These are phyloP conservation scores for Pythium insidiosum DNA, from an alignment of 352 stramenopile species.

Conservation along the genomic window DNA sequence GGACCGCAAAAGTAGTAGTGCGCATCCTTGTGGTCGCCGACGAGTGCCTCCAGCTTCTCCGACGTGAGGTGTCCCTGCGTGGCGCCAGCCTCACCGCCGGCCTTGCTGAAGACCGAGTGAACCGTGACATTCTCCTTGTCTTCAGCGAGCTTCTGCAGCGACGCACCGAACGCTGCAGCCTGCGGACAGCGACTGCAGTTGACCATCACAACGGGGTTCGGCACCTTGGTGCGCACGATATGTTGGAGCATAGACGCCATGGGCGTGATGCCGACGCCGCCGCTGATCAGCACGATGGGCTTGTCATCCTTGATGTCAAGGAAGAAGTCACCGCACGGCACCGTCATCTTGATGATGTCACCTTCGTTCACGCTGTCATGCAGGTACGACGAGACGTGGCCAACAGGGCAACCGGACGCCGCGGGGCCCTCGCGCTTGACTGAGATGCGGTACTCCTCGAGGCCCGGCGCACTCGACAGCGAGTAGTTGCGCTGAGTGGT, in stretches of 20 bases:
- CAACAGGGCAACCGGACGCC: conserved; percentile 19
- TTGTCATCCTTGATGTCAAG: conserved; percentile 29
- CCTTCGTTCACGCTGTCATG: conserved; percentile 45
- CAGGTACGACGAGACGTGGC: conserved; percentile 45
- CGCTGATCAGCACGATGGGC: conserved; percentile 46
- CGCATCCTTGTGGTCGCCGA: conserved; percentile 20
- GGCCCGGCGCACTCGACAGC: conserved; percentile 26
- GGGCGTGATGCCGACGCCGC: conserved; percentile 52
- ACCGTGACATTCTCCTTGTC: conserved; percentile 25
- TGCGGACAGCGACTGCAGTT: conserved; percentile 32
- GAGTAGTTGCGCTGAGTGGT: conserved; percentile 55
- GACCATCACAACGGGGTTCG: conserved; percentile 32
- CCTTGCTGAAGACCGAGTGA: conserved; percentile 26
- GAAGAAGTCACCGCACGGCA: conserved; percentile 48
- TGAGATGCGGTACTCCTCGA: conserved; percentile 42
- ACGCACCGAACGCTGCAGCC: conserved; percentile 22
- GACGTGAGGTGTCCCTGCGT: conserved; percentile 17
- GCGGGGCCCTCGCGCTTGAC: conserved; percentile 42
- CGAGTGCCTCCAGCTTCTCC: conserved; percentile 21
- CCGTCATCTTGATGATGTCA: conserved; percentile 34
- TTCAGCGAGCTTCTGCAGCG: conserved; percentile 21
- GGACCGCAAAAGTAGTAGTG: conserved; percentile 56
- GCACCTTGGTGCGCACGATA: conserved; percentile 15
- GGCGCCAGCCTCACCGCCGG: conserved; percentile 6
- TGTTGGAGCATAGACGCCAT: conserved; percentile 40